These are phyloP conservation scores for Volvox reticuliferus DNA, from an alignment of 139 green algal genomes.

Conservation along the genomic window DNA sequence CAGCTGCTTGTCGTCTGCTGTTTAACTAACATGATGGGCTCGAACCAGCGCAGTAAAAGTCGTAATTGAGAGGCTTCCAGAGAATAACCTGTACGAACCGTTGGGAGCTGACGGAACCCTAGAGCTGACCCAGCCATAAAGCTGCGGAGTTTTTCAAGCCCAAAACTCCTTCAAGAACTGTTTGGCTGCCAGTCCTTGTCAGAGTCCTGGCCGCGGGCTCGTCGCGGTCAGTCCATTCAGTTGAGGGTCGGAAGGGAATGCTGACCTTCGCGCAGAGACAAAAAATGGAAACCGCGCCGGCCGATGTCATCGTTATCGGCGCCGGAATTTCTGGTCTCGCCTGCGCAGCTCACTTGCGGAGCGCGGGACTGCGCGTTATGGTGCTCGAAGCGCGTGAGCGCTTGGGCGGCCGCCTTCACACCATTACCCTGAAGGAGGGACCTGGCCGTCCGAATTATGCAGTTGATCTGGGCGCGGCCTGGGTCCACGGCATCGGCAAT, in stretches of 20 bases:
- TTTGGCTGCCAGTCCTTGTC: neutral
- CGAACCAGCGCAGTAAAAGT: slow-evolving; percentile 24
- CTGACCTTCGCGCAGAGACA: neutral
- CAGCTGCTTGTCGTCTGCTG: neutral
- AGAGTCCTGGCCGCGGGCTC: too few species aligned
- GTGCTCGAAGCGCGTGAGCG: slow-evolving; percentile 78
- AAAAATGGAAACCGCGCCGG: too few species aligned
- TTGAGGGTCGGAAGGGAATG: too few species aligned
- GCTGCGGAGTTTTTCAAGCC: neutral
- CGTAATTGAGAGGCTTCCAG: neutral
- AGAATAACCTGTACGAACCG: neutral
- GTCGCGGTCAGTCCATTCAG: too few species aligned
- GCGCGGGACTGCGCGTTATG: slow-evolving; percentile 53
- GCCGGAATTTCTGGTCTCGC: slow-evolving; percentile 75
- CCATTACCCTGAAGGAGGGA: neutral
- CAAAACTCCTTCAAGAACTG: neutral
- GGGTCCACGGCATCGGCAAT: slow-evolving; percentile 58
- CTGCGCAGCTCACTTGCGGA: slow-evolving; percentile 50
- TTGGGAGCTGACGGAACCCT: neutral
- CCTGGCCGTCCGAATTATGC: neutral
- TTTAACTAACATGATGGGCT: slow-evolving; percentile 22
- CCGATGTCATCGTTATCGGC: slow-evolving; percentile 71
- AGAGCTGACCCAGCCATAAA: neutral
- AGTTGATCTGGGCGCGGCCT: slow-evolving; percentile 56
- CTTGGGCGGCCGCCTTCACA: slow-evolving; percentile 75